phyloP scores from a whole-genome alignment of 768 basidiomycete genomes.

The Termitomyces sp. region DNA sequence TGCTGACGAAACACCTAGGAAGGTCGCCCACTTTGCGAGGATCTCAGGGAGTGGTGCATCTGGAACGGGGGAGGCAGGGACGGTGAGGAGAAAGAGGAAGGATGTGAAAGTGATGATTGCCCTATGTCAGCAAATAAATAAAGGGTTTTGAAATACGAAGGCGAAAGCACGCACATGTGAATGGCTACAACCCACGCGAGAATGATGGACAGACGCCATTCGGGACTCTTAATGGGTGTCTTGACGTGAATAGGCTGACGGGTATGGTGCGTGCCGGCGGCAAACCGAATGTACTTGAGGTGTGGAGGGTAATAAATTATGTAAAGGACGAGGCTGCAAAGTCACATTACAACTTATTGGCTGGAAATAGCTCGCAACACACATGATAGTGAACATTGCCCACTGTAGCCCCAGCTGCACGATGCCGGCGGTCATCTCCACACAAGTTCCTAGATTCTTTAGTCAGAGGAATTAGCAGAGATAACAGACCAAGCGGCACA shows the following conservation, averaged over 20 bases:
- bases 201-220: constrained; percentile 77
- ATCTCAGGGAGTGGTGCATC: constrained; percentile 31
- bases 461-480: neutral
- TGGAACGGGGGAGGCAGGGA: constrained; percentile 35
- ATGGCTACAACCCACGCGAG: constrained; percentile 67
- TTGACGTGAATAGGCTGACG: constrained; percentile 38
- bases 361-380: constrained; percentile 25
- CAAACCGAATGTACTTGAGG: constrained; percentile 57
- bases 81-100: constrained; percentile 53
- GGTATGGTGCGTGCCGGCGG: constrained; percentile 38
- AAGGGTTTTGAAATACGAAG: neutral
- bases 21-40: constrained; percentile 67
- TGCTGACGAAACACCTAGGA: constrained; percentile 82
- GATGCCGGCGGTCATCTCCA: constrained; percentile 80
- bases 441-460: constrained; percentile 69
- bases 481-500: neutral
- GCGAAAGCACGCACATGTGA: constrained; percentile 62
- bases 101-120: constrained; percentile 58
- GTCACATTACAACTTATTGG: neutral
- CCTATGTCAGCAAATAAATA: constrained; percentile 29
- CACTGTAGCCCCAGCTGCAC: constrained; percentile 82
- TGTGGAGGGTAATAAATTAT: constrained; percentile 88
- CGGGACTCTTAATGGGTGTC: constrained; percentile 50
- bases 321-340: constrained; percentile 78
- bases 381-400: constrained; percentile 84